phyloP scores from a whole-genome alignment of 768 basidiomycete genomes.

The Chiua virens region DNA sequence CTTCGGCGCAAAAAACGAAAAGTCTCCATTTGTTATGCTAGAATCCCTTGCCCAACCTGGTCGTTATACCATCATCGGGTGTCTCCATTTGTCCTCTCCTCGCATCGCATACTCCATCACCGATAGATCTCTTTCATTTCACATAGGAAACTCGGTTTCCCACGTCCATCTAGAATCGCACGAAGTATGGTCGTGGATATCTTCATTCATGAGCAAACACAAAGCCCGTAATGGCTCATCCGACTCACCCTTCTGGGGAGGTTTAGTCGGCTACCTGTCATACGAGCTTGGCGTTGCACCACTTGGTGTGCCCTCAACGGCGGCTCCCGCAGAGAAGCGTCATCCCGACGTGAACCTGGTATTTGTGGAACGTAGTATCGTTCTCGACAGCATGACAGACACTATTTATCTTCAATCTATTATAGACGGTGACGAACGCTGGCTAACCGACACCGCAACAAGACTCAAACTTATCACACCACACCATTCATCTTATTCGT shows the following conservation, averaged over 20 bases:
- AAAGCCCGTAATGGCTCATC: constrained; percentile 47
- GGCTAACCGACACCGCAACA: constrained; percentile 50
- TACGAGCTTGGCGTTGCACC: constrained; percentile 75
- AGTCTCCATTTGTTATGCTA: constrained; percentile 64
- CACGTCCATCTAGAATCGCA: constrained; percentile 46
- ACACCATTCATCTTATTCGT: constrained; percentile 10
- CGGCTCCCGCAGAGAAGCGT: constrained; percentile 24
- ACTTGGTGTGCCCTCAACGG: constrained; percentile 44
- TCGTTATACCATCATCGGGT: constrained; percentile 70
- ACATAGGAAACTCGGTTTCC: constrained; percentile 32
- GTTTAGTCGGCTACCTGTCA: constrained; percentile 72
- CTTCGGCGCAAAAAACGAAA: constrained; percentile 58
- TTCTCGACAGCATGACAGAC: constrained; percentile 56
- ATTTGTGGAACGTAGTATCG: constrained; percentile 77
- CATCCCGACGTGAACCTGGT: constrained; percentile 76
- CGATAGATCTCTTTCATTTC: constrained; percentile 48
- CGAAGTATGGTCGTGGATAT: constrained; percentile 76
- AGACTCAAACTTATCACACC: constrained; percentile 15
- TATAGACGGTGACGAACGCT: constrained; percentile 53
- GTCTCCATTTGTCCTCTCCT: constrained; percentile 50
- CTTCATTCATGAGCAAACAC: constrained; percentile 60
- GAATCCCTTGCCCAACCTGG: constrained; percentile 80
- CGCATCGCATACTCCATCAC: constrained; percentile 59
- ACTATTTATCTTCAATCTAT: constrained; percentile 65
- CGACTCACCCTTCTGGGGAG: constrained; percentile 81